Evolutionary conservation across 306 rosid genomes (phyloP).

Genomic region (Rosa persica): DNA sequence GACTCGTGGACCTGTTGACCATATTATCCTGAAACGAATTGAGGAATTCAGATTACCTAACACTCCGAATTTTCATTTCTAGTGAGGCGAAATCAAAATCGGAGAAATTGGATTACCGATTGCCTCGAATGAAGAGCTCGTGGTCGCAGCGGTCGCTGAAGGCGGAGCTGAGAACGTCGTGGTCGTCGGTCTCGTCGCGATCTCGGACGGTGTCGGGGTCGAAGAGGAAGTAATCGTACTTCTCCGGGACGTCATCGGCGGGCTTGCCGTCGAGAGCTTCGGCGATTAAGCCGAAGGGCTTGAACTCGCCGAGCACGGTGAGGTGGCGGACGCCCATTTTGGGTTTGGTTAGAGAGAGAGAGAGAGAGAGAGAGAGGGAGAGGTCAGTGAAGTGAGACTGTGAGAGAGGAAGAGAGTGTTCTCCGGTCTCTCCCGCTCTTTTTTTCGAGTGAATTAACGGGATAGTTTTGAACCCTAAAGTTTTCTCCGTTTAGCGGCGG

Average conservation of each 20-base stretch:
- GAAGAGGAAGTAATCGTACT: conserved; percentile 85
- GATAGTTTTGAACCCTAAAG: conserved; percentile 5
- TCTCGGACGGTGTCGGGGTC: conserved; percentile 69
- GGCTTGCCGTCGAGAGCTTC: conserved; percentile 90
- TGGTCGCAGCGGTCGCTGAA: conserved; percentile 65
- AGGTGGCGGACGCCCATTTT: conserved; percentile 68
- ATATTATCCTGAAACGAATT: conserved; percentile 60
- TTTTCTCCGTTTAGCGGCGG: not conserved
- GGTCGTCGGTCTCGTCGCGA: conserved; percentile 51
- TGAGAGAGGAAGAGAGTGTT: no score
- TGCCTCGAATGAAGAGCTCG: conserved; percentile 82
- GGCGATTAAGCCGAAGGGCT: conserved; percentile 90
- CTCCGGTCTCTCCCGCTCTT: conserved; percentile 35
- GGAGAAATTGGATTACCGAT: conserved; percentile 46
- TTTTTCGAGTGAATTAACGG: conserved; percentile 9
- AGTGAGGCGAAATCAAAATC: conserved; percentile 4
- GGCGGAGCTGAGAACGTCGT: conserved; percentile 49
- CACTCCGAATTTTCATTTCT: conserved; percentile 3
- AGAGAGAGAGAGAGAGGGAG: not conserved
- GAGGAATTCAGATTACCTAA: not conserved
- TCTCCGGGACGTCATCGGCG: conserved; percentile 47
- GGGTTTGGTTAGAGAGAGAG: not conserved
- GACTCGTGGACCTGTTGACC: conserved; percentile 90
- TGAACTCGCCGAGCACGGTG: conserved; percentile 88
- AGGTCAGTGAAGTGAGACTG: conserved; percentile 4